Base-by-base conservation (phyloP, 2,329 filamentous ascomycete species). In the Coniochaeta hoffmannii region DNA sequence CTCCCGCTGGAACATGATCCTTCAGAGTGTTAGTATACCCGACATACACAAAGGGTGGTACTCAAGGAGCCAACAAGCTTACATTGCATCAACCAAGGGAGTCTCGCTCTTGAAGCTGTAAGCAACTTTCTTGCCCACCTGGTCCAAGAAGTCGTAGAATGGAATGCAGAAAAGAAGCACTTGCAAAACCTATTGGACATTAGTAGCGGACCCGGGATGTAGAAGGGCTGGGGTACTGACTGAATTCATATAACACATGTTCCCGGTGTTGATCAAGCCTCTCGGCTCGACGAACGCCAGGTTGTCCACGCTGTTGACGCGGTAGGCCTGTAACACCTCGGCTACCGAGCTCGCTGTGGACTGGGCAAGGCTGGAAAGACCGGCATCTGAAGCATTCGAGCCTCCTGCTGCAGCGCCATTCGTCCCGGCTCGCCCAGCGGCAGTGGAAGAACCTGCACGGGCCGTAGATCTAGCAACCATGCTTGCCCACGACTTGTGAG, bases 201-300 rank as follows among this genome's bases (percentile, higher is more conserved):
- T 66, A 79, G 72, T 57, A 62, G 19, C 3, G 9, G 50, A 22
- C 34, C 11, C 17, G 3, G 24, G 31, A 34, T 8, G 32, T 22
- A 19, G 4, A n/a, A 17, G 9, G 9, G 4, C 17, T 26, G 7
- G n/a, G 28, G 19, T 11, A 12, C 89, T 74, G 79, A 96, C 93
- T 60, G 94, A 97, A 76, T 97, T 99, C 94, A 99, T 97, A 74
- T 99, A 99, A 73, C 94, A 99, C 89, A 97, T 95, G 68, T 99
- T 97, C 52, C 94, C 94, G 38, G 93, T 95, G 73, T 99, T 99
- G 62, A 96, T 89, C 66, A 99, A 81, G 51, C 94, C 94, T 62
- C 93, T 84, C 53, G 94, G 94, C 72, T 97, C 90, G 53, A 99
- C 79, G 66, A 97, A 97, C 17, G 88, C 78, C 61, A 93, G 76